Conservation (phyloP, 805 yeast species). For the Helenozyma rhizophorensis region DNA sequence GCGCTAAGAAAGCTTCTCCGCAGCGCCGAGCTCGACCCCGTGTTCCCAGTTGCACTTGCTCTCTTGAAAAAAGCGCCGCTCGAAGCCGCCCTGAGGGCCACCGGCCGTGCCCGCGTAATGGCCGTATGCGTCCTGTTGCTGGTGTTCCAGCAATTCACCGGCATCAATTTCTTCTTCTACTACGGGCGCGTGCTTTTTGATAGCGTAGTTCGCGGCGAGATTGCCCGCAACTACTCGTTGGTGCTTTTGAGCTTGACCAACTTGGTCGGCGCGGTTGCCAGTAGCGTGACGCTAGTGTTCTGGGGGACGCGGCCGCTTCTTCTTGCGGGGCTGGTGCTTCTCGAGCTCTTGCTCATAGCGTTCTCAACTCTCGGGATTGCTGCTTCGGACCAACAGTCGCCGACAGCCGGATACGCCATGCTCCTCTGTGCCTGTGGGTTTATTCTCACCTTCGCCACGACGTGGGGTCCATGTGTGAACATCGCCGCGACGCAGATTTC, state of each 20-base stretch:
- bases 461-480: constrained; percentile 33
- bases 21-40: too few species aligned
- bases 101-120: too few species aligned
- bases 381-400: too few species aligned
- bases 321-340: constrained; percentile 6
- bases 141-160: constrained; percentile 33
- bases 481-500: constrained; percentile 20
- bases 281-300: constrained; percentile 15
- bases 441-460: constrained; percentile 19
- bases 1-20: too few species aligned
- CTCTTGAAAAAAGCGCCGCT: too few species aligned
- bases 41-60: too few species aligned
- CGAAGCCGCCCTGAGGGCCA: too few species aligned
- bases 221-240: constrained; percentile 6
- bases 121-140: constrained; percentile 5
- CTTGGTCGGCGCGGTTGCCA: constrained; percentile 16
- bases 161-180: constrained; percentile 31
- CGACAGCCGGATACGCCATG: constrained; percentile 5
- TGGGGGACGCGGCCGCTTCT: constrained; percentile 10
- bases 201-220: constrained; percentile 1
- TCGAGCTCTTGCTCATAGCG: constrained; percentile 1
- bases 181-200: constrained; percentile 23
- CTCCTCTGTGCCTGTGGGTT: constrained; percentile 16
- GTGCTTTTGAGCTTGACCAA: constrained; percentile 18
- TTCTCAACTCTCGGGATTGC: constrained; percentile 6